Percentiles rank a stretch among this genome's conserved stretches.
Evolutionary conservation across 2,329 filamentous ascomycete genomes (phyloP).

Genomic region (Colletotrichum phormii): DNA sequence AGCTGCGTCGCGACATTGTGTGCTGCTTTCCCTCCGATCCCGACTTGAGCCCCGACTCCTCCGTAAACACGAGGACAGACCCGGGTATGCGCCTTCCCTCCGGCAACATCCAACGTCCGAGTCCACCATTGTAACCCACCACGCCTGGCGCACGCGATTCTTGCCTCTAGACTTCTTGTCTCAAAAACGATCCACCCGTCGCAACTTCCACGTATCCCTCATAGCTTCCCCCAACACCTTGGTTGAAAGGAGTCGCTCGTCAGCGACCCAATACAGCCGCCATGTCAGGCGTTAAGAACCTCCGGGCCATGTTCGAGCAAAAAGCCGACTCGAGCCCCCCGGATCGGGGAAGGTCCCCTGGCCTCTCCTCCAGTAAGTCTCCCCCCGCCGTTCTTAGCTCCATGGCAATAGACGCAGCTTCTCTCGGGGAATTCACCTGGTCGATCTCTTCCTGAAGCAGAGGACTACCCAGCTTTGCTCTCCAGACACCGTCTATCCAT

Average conservation of each 20-base stretch:
- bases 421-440: neutral
- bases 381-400: neutral
- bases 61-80: neutral
- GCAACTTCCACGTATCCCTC: conserved; percentile 11
- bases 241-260: conserved; percentile 4
- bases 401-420: neutral
- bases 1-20: conserved; percentile 9
- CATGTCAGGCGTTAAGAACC: conserved; percentile 78
- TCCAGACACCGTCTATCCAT: neutral
- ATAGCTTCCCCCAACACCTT: conserved; percentile 14
- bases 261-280: conserved; percentile 47
- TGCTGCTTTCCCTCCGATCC: neutral
- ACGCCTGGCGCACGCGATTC: neutral
- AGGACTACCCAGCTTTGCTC: neutral
- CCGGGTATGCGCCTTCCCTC: conserved; percentile 26
- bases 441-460: neutral
- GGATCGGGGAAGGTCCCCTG: conserved; percentile 77
- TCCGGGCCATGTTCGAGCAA: conserved; percentile 84
- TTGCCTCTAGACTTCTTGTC: conserved; percentile 9
- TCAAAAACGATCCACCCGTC: conserved; percentile 7
- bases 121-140: conserved; percentile 6
- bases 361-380: conserved; percentile 57
- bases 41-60: neutral
- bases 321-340: conserved; percentile 74
- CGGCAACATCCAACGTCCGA: conserved; percentile 10